Percentiles rank a stretch among this genome's conserved stretches.
Evolutionary conservation across 176 grass and related monocot species (phyloP).

Genomic region (Carex myosuroides): DNA sequence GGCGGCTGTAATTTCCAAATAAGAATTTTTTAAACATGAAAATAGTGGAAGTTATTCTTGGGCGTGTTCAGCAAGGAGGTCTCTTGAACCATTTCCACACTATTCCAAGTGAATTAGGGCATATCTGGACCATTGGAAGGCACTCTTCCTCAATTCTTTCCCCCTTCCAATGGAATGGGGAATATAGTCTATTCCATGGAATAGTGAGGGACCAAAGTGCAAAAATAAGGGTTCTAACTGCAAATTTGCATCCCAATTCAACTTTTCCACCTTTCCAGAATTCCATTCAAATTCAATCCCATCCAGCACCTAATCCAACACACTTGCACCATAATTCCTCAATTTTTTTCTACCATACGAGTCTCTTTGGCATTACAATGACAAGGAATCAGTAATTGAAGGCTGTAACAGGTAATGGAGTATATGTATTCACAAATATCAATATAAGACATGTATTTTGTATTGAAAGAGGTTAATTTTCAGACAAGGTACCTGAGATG

Average conservation of each 20-base stretch:
- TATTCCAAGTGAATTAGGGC: not conserved
- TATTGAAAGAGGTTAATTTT: not conserved
- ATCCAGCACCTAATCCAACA: not conserved
- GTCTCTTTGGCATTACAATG: not conserved
- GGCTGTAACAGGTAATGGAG: not conserved
- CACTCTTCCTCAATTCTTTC: not conserved
- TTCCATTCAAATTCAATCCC: not conserved
- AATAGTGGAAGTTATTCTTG: not conserved
- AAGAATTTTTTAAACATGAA: not conserved
- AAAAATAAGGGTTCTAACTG: not conserved
- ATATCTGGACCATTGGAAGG: not conserved
- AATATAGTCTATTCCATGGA: not conserved
- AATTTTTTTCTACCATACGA: not conserved
- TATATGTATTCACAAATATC: not conserved
- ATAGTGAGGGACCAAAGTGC: not conserved
- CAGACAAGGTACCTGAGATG: conserved; percentile 61
- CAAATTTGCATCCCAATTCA: not conserved
- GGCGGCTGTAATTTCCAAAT: conserved; percentile 63
- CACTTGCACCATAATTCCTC: not conserved
- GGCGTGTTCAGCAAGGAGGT: not conserved
- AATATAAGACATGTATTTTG: not conserved
- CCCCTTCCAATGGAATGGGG: not conserved
- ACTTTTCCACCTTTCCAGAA: not conserved
- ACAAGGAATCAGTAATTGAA: not conserved
- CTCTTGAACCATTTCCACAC: not conserved